Evolutionary conservation across 306 rosid species (phyloP).

Genomic region (Cicer yamashitae): DNA sequence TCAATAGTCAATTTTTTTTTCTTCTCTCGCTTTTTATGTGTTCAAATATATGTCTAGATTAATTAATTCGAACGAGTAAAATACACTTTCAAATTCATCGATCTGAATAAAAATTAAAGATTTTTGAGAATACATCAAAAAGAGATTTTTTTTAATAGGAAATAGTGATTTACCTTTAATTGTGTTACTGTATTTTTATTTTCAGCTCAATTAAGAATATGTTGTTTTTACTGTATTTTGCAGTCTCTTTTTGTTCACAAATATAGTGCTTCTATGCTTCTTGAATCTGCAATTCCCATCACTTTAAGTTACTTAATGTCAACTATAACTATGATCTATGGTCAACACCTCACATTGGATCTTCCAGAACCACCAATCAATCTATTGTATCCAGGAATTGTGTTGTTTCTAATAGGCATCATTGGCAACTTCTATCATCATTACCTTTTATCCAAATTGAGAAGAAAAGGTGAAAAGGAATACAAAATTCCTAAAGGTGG

Average conservation of each 20-base stretch:
- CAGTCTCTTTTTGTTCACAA: constrained; percentile 79
- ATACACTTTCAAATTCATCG: too few species aligned
- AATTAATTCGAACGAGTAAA: too few species aligned
- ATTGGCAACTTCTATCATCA: constrained; percentile 85
- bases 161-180: too few species aligned
- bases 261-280: constrained; percentile 63
- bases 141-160: too few species aligned
- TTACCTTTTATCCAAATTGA: constrained; percentile 61
- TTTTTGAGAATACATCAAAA: too few species aligned
- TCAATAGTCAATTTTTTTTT: too few species aligned
- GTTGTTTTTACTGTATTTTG: constrained; percentile 15
- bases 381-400: constrained; percentile 56
- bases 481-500: constrained; percentile 87
- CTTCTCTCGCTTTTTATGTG: too few species aligned
- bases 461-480: constrained; percentile 63
- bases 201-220: not conserved
- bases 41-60: too few species aligned
- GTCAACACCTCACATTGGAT: constrained; percentile 62
- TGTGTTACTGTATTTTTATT: not conserved
- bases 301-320: constrained; percentile 57
- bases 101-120: too few species aligned
- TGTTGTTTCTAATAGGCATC: constrained; percentile 62
- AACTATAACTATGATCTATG: constrained; percentile 57
- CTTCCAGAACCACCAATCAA: constrained; percentile 63
- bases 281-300: constrained; percentile 58